Evolutionary conservation across 257 asterid genomes (phyloP).

Genomic region (Primulina huaijiensis): DNA sequence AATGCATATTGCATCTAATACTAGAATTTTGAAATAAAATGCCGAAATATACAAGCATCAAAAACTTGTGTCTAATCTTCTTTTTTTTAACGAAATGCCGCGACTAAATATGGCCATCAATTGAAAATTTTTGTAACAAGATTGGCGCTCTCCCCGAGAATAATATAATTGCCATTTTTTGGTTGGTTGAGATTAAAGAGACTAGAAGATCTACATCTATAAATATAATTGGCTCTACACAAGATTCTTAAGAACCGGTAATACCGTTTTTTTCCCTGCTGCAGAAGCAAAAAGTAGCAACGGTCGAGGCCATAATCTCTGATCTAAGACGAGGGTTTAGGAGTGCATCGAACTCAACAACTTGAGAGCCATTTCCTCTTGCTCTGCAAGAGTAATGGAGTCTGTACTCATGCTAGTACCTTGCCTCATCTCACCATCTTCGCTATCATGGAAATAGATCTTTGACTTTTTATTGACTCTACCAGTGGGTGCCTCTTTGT

Average conservation of each 20-base stretch:
- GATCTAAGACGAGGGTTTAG: constrained; percentile 19
- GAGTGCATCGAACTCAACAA: constrained; percentile 75
- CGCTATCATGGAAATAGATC: constrained; percentile 60
- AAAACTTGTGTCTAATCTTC: too few relatives aligned
- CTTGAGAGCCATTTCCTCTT: constrained; percentile 83
- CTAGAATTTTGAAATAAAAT: too few relatives aligned
- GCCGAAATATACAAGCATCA: too few relatives aligned
- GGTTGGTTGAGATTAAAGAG: background rate
- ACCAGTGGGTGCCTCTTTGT: constrained; percentile 27
- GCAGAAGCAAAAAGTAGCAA: background rate
- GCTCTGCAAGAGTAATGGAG: constrained; percentile 64
- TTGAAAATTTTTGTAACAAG: too few relatives aligned
- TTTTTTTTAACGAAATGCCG: too few relatives aligned
- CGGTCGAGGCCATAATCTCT: background rate
- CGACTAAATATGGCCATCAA: background rate
- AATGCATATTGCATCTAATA: too few relatives aligned
- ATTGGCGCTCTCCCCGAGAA: too few relatives aligned
- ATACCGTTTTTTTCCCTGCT: background rate
- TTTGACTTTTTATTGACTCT: constrained; percentile 45
- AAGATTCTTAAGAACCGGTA: background rate
- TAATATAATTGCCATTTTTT: background rate
- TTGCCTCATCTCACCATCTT: constrained; percentile 27
- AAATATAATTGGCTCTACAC: background rate
- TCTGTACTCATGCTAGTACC: constrained; percentile 21
- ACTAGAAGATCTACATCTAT: background rate